Evolutionary conservation across 2,329 filamentous ascomycete genomes (phyloP).

Genomic region (Curvularia sp.): DNA sequence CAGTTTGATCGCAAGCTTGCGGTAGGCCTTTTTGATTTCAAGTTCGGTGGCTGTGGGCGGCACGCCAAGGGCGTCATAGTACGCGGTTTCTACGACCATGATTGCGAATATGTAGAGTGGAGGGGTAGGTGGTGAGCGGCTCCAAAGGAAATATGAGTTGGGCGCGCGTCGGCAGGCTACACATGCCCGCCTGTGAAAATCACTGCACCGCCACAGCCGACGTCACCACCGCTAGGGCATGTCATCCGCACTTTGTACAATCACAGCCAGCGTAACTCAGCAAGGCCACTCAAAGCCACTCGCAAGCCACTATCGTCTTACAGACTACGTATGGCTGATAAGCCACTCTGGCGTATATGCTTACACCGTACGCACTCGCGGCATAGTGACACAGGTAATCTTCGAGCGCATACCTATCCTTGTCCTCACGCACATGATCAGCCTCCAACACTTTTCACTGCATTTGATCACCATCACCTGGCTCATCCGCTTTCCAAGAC

Average conservation of each 20-base stretch:
- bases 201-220: constrained; percentile 27
- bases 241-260: constrained; percentile 1
- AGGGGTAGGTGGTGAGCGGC: constrained; percentile 11
- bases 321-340: not conserved
- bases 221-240: constrained; percentile 27
- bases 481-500: not conserved
- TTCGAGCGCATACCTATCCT: not conserved
- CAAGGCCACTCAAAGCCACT: constrained; percentile 1
- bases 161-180: constrained; percentile 27
- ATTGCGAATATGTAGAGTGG: constrained; percentile 11
- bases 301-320: not conserved
- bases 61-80: constrained; percentile 88
- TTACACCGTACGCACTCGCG: not conserved
- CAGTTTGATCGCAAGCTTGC: constrained; percentile 88
- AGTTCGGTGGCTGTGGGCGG: constrained; percentile 84
- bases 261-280: not conserved
- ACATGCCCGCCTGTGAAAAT: constrained; percentile 25
- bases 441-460: not conserved
- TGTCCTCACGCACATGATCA: not conserved
- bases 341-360: not conserved
- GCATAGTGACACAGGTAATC: not conserved
- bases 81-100: constrained; percentile 88
- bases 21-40: constrained; percentile 97
- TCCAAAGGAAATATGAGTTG: constrained; percentile 23
- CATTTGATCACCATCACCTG: not conserved